Evolutionary conservation across 208 protist genomes (phyloP).

Genomic region (Leishmania tropica): DNA sequence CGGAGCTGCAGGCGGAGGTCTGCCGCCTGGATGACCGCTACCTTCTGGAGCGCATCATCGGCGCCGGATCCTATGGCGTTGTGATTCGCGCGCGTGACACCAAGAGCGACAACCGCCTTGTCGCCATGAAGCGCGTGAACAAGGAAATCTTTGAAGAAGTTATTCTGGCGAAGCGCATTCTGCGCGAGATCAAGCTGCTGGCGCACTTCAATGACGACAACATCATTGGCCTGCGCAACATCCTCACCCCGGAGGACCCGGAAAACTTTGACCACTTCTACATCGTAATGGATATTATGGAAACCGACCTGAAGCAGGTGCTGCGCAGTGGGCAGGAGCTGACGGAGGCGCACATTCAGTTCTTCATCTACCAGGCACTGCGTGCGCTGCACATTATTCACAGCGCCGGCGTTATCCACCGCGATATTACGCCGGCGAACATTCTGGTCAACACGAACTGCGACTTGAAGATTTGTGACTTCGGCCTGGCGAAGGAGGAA

Average conservation of each 20-base stretch:
- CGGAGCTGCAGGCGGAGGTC: slow-evolving; percentile 85
- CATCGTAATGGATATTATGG: slow-evolving; percentile 97
- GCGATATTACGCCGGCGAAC: slow-evolving; percentile 97
- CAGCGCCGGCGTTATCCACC: slow-evolving; percentile 94
- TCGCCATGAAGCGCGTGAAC: slow-evolving; percentile 96
- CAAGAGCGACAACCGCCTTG: slow-evolving; percentile 66
- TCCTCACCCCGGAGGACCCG: slow-evolving; percentile 72
- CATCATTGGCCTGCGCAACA: slow-evolving; percentile 89
- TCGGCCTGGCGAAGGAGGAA: slow-evolving; percentile 92
- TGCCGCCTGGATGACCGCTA: slow-evolving; percentile 83
- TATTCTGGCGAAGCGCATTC: slow-evolving; percentile 92
- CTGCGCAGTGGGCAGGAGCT: slow-evolving; percentile 91
- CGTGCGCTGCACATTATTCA: slow-evolving; percentile 95
- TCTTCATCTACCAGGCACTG: slow-evolving; percentile 97
- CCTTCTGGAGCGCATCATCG: slow-evolving; percentile 89
- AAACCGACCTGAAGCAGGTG: slow-evolving; percentile 96
- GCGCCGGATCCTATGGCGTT: slow-evolving; percentile 90
- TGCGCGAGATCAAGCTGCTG: slow-evolving; percentile 96
- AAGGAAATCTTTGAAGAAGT: slow-evolving; percentile 95
- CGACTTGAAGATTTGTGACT: slow-evolving; percentile 97
- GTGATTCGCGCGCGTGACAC: slow-evolving; percentile 86
- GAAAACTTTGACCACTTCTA: slow-evolving; percentile 92
- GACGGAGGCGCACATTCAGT: slow-evolving; percentile 94
- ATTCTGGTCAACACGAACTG: slow-evolving; percentile 97
- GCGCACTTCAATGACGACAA: slow-evolving; percentile 92